phyloP scores from a whole-genome alignment of 1,139 yeast species.

The Pichia sp. region DNA sequence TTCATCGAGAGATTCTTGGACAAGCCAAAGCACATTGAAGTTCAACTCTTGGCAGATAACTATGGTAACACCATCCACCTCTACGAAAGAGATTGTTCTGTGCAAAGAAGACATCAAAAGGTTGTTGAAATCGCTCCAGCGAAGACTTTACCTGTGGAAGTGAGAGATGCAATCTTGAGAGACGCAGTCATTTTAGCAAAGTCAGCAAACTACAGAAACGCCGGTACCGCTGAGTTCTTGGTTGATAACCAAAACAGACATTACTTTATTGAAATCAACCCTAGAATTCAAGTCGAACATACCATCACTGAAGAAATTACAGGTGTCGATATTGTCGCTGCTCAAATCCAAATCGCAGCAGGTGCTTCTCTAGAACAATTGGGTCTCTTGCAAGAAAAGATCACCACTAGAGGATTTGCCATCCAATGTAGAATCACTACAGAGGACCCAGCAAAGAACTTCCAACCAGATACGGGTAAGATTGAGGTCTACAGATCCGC shows the following conservation, averaged over 20 bases:
- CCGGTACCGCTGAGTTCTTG: conserved; percentile 98
- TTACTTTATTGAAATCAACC: conserved; percentile 96
- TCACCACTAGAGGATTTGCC: conserved; percentile 95
- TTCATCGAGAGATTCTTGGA: conserved; percentile 93
- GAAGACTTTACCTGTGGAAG: conserved; percentile 69
- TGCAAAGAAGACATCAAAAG: conserved; percentile 98
- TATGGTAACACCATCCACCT: conserved; percentile 94
- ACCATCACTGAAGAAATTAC: conserved; percentile 98
- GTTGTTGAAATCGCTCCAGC: conserved; percentile 99
- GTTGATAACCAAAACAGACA: conserved; percentile 94
- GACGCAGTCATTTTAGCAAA: conserved; percentile 93
- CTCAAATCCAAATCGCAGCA: conserved; percentile 98
- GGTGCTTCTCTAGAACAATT: conserved; percentile 92
- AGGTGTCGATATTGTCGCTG: conserved; percentile 96
- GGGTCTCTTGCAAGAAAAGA: conserved; percentile 88
- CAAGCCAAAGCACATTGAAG: conserved; percentile 97
- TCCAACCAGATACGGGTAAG: conserved; percentile 99
- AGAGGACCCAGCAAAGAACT: conserved; percentile 93
- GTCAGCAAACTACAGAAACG: conserved; percentile 86
- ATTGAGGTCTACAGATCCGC: conserved; percentile 97
- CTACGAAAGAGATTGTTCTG: conserved; percentile 98
- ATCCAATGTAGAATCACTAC: conserved; percentile 99
- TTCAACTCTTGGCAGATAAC: conserved; percentile 88
- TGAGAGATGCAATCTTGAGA: conserved; percentile 83
- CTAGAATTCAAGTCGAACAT: conserved; percentile 98